Percentiles rank a stretch among this genome's conserved stretches.
These are phyloP conservation scores for Geranium brycei DNA, from an alignment of 345 rosid genomes.

Conservation along the genomic window DNA sequence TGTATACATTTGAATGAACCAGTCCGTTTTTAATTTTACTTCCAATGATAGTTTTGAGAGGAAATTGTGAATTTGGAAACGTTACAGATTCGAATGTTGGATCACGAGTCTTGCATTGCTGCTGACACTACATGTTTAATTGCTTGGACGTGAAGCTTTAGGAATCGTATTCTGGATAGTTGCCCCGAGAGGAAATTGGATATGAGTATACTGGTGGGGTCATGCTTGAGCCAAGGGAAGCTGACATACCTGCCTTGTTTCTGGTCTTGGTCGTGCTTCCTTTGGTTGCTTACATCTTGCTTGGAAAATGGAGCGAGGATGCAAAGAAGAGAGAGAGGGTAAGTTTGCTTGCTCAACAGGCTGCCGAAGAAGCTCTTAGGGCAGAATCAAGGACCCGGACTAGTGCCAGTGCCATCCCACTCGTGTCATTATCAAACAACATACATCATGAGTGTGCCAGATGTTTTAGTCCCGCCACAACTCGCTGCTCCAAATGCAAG, in stretches of 20 bases:
- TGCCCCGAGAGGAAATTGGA: slow-evolving; percentile 22
- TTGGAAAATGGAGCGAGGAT: slow-evolving; percentile 82
- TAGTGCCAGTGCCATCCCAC: slow-evolving; percentile 26
- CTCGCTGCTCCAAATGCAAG: slow-evolving; percentile 88
- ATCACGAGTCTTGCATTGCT: neutral
- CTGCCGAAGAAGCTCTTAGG: slow-evolving; percentile 64
- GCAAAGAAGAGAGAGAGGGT: slow-evolving; percentile 47
- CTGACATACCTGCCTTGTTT: slow-evolving; percentile 60
- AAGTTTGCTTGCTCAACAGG: slow-evolving; percentile 54
- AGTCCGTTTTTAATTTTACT: too few relatives aligned
- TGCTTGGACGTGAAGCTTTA: neutral
- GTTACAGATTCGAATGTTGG: neutral
- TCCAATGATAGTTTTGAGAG: too few relatives aligned
- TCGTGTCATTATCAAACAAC: slow-evolving; percentile 25
- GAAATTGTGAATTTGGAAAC: neutral
- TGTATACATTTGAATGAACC: too few relatives aligned
- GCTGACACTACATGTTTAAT: neutral
- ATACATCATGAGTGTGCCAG: slow-evolving; percentile 44
- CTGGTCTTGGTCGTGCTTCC: slow-evolving; percentile 80
- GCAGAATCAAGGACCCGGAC: slow-evolving; percentile 30
- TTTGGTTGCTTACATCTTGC: slow-evolving; percentile 52
- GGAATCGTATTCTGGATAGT: neutral
- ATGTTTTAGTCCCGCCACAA: slow-evolving; percentile 58
- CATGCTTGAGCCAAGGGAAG: slow-evolving; percentile 95
- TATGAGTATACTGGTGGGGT: slow-evolving; percentile 66